A percentile compares a stretch with the other conserved stretches of the same genome.
Evolutionary conservation across 2,329 filamentous ascomycete genomes (phyloP).

Genomic region (Ilyonectria mors-panacis): DNA sequence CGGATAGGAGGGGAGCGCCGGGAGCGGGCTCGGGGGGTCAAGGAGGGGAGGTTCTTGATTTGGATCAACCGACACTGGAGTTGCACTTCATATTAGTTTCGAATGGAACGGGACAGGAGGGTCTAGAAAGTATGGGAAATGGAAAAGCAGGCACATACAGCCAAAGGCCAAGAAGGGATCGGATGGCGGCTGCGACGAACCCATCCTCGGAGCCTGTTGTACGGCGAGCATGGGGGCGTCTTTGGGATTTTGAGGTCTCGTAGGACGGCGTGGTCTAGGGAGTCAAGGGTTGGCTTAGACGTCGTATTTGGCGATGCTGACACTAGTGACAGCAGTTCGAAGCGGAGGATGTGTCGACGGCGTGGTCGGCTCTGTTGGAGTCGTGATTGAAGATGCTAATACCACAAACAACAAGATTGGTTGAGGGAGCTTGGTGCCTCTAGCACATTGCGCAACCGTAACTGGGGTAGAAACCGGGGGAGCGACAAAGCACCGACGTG

Average conservation of each 20-base stretch:
- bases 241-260: constrained; percentile 35
- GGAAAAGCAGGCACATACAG: constrained; percentile 65
- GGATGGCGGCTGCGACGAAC: constrained; percentile 68
- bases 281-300: constrained; percentile 24
- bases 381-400: constrained; percentile 17
- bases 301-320: constrained; percentile 5
- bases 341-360: not conserved
- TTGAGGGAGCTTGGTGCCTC: constrained; percentile 2
- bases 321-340: not conserved
- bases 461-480: constrained; percentile 2
- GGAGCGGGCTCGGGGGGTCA: constrained; percentile 73
- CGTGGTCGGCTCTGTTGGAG: not conserved
- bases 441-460: constrained; percentile 24
- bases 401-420: constrained; percentile 14
- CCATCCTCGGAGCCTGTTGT: constrained; percentile 70
- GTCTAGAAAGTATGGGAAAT: not conserved
- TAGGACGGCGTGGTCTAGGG: constrained; percentile 24
- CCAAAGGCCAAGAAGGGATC: constrained; percentile 75
- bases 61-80: constrained; percentile 62
- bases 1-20: constrained; percentile 76
- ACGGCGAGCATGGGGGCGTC: constrained; percentile 71
- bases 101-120: not conserved
- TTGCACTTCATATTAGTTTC: constrained; percentile 47
- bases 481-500: constrained; percentile 2
- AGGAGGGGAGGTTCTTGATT: constrained; percentile 63